A percentile compares a stretch with the other conserved stretches of the same genome.
Conservation (phyloP, 345 rosid species). For the Ceriops decandra region DNA sequence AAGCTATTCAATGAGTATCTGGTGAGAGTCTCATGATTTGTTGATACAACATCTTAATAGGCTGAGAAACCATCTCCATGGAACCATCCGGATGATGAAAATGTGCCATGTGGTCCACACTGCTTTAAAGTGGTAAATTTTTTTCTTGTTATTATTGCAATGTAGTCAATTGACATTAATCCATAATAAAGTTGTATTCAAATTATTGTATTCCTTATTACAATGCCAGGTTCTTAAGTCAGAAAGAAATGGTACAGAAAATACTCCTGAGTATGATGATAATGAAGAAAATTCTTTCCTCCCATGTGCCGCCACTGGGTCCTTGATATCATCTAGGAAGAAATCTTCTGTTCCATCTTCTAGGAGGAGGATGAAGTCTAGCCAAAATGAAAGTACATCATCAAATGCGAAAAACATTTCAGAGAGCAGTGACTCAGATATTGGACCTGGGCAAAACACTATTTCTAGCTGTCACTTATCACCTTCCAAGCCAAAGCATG, state of each 20-base stretch:
- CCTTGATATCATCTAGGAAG: constrained; percentile 44
- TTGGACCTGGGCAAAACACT: constrained; percentile 52
- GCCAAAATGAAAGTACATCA: constrained; percentile 90
- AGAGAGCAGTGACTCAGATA: constrained; percentile 90
- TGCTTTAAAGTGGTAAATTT: constrained; percentile 67
- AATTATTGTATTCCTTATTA: constrained; percentile 1
- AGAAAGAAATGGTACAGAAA: constrained; percentile 34
- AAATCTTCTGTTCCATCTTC: constrained; percentile 46
- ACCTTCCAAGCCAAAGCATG: constrained; percentile 56
- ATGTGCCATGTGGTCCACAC: constrained; percentile 66
- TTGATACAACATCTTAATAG: constrained; percentile 34
- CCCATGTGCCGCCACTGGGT: constrained; percentile 44
- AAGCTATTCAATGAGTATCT: constrained; percentile 16
- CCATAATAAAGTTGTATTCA: constrained; percentile 15
- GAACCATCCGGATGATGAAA: constrained; percentile 60
- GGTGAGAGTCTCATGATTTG: constrained; percentile 25
- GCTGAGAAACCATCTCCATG: constrained; percentile 77
- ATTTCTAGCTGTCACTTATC: constrained; percentile 38
- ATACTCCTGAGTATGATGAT: constrained; percentile 36
- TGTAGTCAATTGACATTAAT: constrained; percentile 8
- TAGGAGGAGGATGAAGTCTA: constrained; percentile 51
- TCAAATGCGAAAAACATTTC: constrained; percentile 72
- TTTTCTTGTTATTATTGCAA: neutral
- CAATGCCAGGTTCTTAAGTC: constrained; percentile 56
- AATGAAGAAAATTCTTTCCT: constrained; percentile 46